phyloP scores from a whole-genome alignment of 352 stramenopile genomes.

The Pythium phragmiticola region DNA sequence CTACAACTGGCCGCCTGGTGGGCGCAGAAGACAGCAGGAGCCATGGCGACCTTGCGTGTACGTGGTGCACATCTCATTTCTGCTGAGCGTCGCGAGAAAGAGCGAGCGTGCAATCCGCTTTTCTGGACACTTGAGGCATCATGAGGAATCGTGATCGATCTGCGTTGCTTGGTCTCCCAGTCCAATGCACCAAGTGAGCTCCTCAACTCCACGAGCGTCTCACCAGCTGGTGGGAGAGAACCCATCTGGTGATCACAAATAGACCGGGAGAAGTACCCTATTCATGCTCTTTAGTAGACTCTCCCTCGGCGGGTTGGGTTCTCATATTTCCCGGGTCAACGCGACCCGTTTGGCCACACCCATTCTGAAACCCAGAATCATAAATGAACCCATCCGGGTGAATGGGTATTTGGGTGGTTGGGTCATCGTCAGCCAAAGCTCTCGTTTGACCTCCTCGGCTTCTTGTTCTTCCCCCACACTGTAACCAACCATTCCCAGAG shows the following conservation, averaged over 20 bases:
- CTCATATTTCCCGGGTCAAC: background rate
- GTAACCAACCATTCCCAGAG: conserved; percentile 6
- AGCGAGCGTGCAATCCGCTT: background rate
- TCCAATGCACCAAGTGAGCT: background rate
- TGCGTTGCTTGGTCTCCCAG: no score
- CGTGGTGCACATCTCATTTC: no score
- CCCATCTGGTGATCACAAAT: background rate
- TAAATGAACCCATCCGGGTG: background rate
- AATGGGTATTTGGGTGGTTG: conserved; percentile 2
- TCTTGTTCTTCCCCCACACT: background rate
- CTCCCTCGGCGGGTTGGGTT: background rate
- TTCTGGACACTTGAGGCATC: background rate
- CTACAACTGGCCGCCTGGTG: no score
- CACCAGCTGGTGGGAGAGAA: conserved; percentile 4
- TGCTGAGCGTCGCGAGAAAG: background rate
- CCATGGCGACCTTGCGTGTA: no score
- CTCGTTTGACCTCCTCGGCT: background rate
- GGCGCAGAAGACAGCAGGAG: no score
- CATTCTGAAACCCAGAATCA: background rate
- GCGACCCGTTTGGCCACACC: background rate
- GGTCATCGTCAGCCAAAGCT: background rate
- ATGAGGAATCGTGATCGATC: background rate
- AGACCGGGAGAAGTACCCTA: background rate
- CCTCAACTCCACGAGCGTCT: background rate
- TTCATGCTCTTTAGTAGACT: background rate